Evolutionary conservation across 805 yeast genomes (phyloP).

Genomic region (Hanseniaspora meyeri): DNA sequence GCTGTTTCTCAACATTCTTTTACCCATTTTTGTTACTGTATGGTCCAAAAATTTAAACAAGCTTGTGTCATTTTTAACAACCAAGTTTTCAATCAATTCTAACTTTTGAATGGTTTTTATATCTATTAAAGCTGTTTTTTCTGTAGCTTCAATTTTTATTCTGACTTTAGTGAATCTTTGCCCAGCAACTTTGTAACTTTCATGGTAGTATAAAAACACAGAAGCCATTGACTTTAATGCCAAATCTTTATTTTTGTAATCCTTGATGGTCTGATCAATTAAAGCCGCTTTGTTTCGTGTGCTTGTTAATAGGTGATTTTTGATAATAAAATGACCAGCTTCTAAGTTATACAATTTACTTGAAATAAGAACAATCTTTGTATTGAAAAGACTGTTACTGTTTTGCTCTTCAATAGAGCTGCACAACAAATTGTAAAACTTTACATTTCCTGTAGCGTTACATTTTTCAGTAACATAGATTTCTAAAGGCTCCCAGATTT

Average conservation of each 20-base stretch:
- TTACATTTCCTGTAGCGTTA: not conserved
- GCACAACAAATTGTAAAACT: not conserved
- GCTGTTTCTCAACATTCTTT: conserved; percentile 30
- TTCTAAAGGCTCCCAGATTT: conserved; percentile 28
- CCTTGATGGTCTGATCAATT: conserved; percentile 14
- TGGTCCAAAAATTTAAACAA: conserved; percentile 30
- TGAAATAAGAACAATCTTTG: conserved; percentile 12
- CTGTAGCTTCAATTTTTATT: conserved; percentile 30
- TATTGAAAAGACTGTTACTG: not conserved
- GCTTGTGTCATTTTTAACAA: conserved; percentile 24
- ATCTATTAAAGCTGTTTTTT: conserved; percentile 35
- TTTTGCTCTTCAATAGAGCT: not conserved
- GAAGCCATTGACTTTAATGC: conserved; percentile 30
- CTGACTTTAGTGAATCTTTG: conserved; percentile 26
- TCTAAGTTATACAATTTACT: conserved; percentile 20
- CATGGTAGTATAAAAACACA: conserved; percentile 17
- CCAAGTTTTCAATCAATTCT: conserved; percentile 30
- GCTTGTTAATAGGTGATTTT: conserved; percentile 18
- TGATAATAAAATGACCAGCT: conserved; percentile 22
- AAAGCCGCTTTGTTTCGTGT: not conserved
- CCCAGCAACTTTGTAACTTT: conserved; percentile 12
- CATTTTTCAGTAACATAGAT: conserved; percentile 16
- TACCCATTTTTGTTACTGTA: conserved; percentile 38
- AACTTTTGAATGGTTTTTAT: conserved; percentile 29
- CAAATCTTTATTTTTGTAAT: conserved; percentile 23